A percentile compares a stretch with the other conserved stretches of the same genome.
These are phyloP conservation scores for Amaranthus hypochondriacus DNA, from an alignment of 148 eudicot species.

Conservation along the genomic window DNA sequence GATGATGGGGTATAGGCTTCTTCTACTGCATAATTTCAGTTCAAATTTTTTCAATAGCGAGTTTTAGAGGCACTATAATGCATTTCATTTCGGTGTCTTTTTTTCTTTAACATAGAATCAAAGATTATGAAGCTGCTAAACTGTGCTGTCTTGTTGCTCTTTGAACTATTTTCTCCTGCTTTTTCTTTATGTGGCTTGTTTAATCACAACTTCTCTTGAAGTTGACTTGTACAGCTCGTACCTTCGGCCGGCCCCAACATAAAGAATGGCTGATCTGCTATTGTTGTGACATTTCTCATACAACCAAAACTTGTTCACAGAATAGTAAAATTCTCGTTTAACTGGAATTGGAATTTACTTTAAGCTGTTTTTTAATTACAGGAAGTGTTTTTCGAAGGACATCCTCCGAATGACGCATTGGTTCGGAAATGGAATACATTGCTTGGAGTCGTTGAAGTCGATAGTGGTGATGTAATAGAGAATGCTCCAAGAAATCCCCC, in stretches of 20 bases:
- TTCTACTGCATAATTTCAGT: not conserved
- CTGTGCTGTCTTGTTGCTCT: not conserved
- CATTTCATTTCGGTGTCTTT: not conserved
- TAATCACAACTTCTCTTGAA: too few species aligned
- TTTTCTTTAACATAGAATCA: not conserved
- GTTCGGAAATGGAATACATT: slow-evolving; percentile 45
- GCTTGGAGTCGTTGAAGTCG: slow-evolving; percentile 47
- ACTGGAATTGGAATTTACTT: not conserved
- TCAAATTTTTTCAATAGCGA: not conserved
- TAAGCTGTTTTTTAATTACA: slow-evolving; percentile 19
- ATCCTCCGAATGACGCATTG: slow-evolving; percentile 34
- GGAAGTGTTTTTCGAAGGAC: slow-evolving; percentile 56
- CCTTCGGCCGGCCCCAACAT: too few species aligned
- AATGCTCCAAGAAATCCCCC: slow-evolving; percentile 65
- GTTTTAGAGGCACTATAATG: not conserved
- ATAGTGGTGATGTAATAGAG: slow-evolving; percentile 16
- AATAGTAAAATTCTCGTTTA: not conserved
- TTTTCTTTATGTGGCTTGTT: not conserved
- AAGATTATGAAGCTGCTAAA: not conserved
- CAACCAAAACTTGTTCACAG: too few species aligned
- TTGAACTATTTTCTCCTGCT: not conserved
- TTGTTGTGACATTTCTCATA: too few species aligned
- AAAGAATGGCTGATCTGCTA: too few species aligned
- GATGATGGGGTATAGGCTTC: slow-evolving; percentile 69
- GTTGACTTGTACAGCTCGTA: too few species aligned